phyloP scores from a whole-genome alignment of 2,329 filamentous ascomycete genomes.

The Cordyceps sp. region DNA sequence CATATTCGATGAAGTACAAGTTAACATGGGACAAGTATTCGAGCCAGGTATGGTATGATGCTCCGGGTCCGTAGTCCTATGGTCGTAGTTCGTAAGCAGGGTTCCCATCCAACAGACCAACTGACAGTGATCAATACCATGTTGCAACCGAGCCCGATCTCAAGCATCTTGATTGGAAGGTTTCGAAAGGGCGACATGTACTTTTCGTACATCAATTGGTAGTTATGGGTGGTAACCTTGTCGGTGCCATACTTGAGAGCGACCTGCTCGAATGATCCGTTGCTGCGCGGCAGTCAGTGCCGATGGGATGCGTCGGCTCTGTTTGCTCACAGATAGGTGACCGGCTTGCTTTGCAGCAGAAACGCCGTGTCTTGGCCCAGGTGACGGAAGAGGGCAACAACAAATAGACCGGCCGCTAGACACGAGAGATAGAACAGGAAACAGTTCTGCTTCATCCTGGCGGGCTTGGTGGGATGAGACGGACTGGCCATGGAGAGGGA shows the following conservation, averaged over 20 bases:
- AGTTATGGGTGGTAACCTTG: conserved; percentile 20
- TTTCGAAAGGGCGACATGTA: conserved; percentile 16
- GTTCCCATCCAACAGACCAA: too few species aligned
- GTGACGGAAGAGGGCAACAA: conserved; percentile 3
- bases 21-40: conserved; percentile 21
- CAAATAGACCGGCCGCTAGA: conserved; percentile 2
- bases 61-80: conserved; percentile 17
- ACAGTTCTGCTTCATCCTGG: conserved; percentile 3
- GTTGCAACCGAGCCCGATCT: conserved; percentile 23
- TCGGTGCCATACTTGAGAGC: conserved; percentile 19
- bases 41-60: conserved; percentile 22
- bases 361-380: conserved; percentile 1
- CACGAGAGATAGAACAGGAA: conserved; percentile 1
- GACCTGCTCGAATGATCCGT: conserved; percentile 7
- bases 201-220: conserved; percentile 23
- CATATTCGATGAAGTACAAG: conserved; percentile 23
- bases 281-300: neutral
- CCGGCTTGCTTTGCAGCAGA: conserved; percentile 1
- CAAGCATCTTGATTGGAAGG: conserved; percentile 19
- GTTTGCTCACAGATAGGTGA: conserved; percentile 2
- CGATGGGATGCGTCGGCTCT: too few species aligned
- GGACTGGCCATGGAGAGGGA: too few species aligned
- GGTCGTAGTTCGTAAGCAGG: neutral
- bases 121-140: too few species aligned
- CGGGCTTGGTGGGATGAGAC: too few species aligned